phyloP scores from a whole-genome alignment of 805 yeast species.

The Ogataea trehalophila region DNA sequence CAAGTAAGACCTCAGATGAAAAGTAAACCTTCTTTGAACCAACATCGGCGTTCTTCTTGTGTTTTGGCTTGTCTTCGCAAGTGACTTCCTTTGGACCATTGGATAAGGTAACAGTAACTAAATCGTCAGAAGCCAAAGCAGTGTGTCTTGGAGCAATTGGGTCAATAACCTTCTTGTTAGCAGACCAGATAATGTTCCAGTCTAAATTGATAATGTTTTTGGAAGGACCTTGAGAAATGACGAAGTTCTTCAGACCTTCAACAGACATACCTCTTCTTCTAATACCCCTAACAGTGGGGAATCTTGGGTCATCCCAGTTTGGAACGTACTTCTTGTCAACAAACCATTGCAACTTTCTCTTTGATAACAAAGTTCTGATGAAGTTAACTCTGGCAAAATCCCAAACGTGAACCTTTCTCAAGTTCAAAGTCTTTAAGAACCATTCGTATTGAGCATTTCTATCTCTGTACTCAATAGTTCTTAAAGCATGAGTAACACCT shows the following conservation, averaged over 20 bases:
- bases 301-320: conserved; percentile 99
- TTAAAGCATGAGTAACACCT: conserved; percentile 96
- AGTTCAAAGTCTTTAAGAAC: conserved; percentile 75
- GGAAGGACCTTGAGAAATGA: conserved; percentile 96
- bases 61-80: conserved; percentile 79
- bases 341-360: conserved; percentile 99
- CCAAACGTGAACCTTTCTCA: conserved; percentile 95
- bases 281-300: conserved; percentile 99
- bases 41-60: conserved; percentile 89
- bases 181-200: conserved; percentile 97
- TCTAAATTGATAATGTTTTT: conserved; percentile 94
- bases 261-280: conserved; percentile 99
- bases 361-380: conserved; percentile 89
- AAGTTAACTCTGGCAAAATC: conserved; percentile 97
- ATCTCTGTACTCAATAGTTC: conserved; percentile 98
- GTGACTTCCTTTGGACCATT: conserved; percentile 63
- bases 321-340: conserved; percentile 84
- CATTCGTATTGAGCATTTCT: conserved; percentile 98
- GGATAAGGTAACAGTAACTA: conserved; percentile 62
- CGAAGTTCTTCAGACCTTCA: conserved; percentile 92
- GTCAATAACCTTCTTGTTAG: conserved; percentile 94
- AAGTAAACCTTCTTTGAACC: conserved; percentile 78
- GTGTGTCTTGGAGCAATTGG: conserved; percentile 96
- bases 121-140: conserved; percentile 61
- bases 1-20: conserved; percentile 62